Percentiles rank a stretch among this genome's conserved stretches.
Evolutionary conservation across 2,329 filamentous ascomycete species (phyloP).

Genomic region (Chaetoscypha palmicola): DNA sequence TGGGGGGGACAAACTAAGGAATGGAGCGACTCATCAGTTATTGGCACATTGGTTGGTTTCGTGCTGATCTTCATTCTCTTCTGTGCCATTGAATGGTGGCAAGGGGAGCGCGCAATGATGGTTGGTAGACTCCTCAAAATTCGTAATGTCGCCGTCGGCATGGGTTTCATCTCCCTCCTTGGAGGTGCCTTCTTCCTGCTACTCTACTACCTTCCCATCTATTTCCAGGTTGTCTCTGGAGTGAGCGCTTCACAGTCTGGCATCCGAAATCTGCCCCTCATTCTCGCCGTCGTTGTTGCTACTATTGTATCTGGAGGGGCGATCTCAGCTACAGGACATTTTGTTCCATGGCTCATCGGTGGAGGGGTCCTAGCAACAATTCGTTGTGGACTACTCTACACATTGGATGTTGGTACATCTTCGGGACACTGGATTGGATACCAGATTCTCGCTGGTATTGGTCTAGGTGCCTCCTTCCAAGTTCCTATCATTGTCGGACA

Average conservation of each 20-base stretch:
- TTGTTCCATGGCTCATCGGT: constrained; percentile 32
- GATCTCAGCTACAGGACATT: constrained; percentile 32
- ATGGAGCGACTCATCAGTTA: constrained; percentile 37
- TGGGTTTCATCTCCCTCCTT: constrained; percentile 37
- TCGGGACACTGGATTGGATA: constrained; percentile 50
- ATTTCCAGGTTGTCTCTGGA: constrained; percentile 41
- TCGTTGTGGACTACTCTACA: constrained; percentile 49
- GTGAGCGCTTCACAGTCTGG: constrained; percentile 27
- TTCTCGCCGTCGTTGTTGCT: constrained; percentile 27
- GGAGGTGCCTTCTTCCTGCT: constrained; percentile 39
- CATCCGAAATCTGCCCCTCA: constrained; percentile 37
- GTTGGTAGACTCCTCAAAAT: constrained; percentile 38
- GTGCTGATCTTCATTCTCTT: constrained; percentile 31
- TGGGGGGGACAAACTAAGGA: constrained; percentile 39
- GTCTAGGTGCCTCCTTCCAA: constrained; percentile 49
- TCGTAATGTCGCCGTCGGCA: constrained; percentile 38
- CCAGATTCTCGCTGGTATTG: constrained; percentile 49
- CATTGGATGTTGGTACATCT: constrained; percentile 39
- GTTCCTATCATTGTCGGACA: constrained; percentile 34
- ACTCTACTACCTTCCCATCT: constrained; percentile 44
- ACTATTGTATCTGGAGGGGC: constrained; percentile 32
- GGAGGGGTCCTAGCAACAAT: constrained; percentile 28
- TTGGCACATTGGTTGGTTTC: constrained; percentile 39
- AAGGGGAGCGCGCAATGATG: constrained; percentile 45
- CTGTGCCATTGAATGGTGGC: constrained; percentile 34